Percentiles rank a stretch among this genome's conserved stretches.
These are phyloP conservation scores for Neodidymelliopsis sp. DNA, from an alignment of 2,329 filamentous ascomycete species.

Conservation along the genomic window DNA sequence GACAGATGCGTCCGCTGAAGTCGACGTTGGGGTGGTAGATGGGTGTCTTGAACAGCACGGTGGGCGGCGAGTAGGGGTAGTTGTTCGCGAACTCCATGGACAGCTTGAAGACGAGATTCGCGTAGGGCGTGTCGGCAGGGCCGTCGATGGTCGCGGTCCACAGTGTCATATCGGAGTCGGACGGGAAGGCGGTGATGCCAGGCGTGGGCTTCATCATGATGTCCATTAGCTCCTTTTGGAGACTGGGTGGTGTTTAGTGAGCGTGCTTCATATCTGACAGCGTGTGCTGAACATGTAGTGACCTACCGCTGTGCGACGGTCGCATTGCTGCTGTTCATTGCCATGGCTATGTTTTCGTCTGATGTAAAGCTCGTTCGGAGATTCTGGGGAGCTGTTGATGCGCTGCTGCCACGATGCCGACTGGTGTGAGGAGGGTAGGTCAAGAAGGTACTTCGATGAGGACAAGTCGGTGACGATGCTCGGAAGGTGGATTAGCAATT, in stretches of 20 bases:
- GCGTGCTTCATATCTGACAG: background rate
- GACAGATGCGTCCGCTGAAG: slow-evolving; percentile 94
- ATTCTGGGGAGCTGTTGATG: background rate
- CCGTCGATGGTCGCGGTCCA: slow-evolving; percentile 96
- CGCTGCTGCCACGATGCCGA: background rate
- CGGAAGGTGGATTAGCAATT: background rate
- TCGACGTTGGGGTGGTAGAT: slow-evolving; percentile 99
- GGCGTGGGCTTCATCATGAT: slow-evolving; percentile 95
- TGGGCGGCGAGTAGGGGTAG: slow-evolving; percentile 91
- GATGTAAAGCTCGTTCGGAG: background rate
- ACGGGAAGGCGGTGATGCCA: slow-evolving; percentile 93
- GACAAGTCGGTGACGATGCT: background rate
- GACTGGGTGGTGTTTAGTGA: slow-evolving; percentile 60
- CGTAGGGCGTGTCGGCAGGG: slow-evolving; percentile 90
- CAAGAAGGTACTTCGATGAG: background rate
- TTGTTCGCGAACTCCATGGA: slow-evolving; percentile 88
- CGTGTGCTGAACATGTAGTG: slow-evolving; percentile 46
- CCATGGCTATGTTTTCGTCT: slow-evolving; percentile 30
- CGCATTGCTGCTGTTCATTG: slow-evolving; percentile 48
- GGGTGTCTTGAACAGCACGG: slow-evolving; percentile 95
- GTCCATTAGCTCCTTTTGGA: slow-evolving; percentile 98
- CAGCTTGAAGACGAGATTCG: slow-evolving; percentile 87
- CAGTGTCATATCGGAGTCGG: slow-evolving; percentile 81
- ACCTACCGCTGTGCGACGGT: slow-evolving; percentile 58
- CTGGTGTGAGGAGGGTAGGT: background rate